Evolutionary conservation across 306 rosid species (phyloP), one percentile per base, ranked within the genome.

Genomic region (Hippophae rhamnoides): DNA sequence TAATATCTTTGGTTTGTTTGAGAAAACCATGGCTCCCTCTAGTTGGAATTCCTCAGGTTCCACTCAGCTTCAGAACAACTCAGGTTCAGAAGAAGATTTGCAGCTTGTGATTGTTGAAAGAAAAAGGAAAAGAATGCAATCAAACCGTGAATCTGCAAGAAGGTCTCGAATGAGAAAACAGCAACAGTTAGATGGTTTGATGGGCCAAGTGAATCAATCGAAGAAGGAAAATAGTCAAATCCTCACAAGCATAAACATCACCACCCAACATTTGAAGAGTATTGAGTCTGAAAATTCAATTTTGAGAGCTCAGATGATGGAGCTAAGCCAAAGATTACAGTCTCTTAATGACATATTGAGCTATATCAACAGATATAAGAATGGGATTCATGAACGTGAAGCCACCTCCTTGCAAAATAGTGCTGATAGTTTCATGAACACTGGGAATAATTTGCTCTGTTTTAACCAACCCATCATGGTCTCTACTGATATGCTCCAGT

Each of bases 91-190:
- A 45, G 89, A 74, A 8, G 82, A 83, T 9, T 55, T 86, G 78
- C 81, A 71, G 73, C 49, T 56, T 14, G 6, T 78, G 78, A 76
- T 81, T 78, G 84, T 81, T 69, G 73, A 84, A 58, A 81, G 86
- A 6, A 88, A 85, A 13, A 68, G 79, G 81, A 92, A 85, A 65
- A 76, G 99, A 66, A 88, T 82, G 86, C 67, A 81, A 68, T 84
- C 96, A 6, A 92, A 92, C 8, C 75, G 96, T 0, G 96, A 88
- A 60, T 92, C 99, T 7, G 99, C 99, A 1, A 78, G 81, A 65
- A 72, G 96, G 54, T 92, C 95, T 0, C 50, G 99, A 61, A 67
- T 78, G 90, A 49, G 85, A 43, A 88, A 84, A 65, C 99, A 88
- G 79, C 77, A 86, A 64, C 85, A 82, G 58, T 5, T 85, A 69